Percentiles rank a stretch among this genome's conserved stretches.
phyloP scores from a whole-genome alignment of 345 rosid genomes.

The Crucihimalaya himalaica region DNA sequence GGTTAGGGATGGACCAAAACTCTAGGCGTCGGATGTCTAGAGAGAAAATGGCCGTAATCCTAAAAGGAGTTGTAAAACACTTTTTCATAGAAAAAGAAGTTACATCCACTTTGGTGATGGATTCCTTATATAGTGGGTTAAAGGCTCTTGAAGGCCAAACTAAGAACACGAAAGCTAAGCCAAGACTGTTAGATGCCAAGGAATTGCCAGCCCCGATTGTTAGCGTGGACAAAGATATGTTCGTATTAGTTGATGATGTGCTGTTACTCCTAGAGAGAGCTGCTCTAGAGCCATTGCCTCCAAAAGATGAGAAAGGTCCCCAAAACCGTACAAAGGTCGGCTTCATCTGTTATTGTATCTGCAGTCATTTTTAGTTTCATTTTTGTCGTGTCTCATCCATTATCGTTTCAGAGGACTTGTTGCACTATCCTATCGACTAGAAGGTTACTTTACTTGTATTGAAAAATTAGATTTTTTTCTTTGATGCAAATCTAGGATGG shows the following conservation, averaged over 20 bases:
- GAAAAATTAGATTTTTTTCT: constrained; percentile 8
- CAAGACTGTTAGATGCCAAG: constrained; percentile 58
- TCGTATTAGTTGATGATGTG: constrained; percentile 90
- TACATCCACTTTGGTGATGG: constrained; percentile 98
- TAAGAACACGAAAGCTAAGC: constrained; percentile 66
- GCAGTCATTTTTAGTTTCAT: background rate
- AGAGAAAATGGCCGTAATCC: constrained; percentile 80
- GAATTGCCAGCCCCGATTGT: constrained; percentile 86
- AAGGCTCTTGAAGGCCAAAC: constrained; percentile 95
- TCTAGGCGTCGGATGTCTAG: constrained; percentile 74
- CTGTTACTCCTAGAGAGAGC: constrained; percentile 77
- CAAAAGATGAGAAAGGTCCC: constrained; percentile 90
- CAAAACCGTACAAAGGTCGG: constrained; percentile 89
- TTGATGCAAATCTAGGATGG: constrained; percentile 60
- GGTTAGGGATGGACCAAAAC: constrained; percentile 88
- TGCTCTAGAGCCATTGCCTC: constrained; percentile 63
- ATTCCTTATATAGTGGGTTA: constrained; percentile 97
- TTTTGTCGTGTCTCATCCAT: background rate
- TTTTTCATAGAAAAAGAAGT: constrained; percentile 99
- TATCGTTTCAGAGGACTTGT: background rate
- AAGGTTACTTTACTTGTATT: constrained; percentile 11
- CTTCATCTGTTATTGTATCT: constrained; percentile 24
- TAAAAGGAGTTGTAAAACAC: constrained; percentile 91
- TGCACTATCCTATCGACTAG: constrained; percentile 11
- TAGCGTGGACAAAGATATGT: constrained; percentile 74